These are phyloP conservation scores for Salix suchowensis DNA, from an alignment of 345 rosid species.

Conservation along the genomic window DNA sequence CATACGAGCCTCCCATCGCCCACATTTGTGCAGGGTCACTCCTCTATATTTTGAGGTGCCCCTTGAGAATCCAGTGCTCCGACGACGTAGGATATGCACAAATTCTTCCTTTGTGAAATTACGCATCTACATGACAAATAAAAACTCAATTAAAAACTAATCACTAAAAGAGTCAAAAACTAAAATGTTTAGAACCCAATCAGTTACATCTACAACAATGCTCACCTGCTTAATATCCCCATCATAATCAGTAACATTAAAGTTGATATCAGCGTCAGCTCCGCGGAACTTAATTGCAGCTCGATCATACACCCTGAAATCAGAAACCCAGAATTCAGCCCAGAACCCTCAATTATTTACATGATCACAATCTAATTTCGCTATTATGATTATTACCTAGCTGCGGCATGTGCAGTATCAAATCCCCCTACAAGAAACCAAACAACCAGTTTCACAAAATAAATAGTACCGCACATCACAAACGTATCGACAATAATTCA, in stretches of 20 bases:
- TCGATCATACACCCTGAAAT: conserved; percentile 73
- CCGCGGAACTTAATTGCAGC: conserved; percentile 86
- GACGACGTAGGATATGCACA: conserved; percentile 67
- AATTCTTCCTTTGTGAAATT: conserved; percentile 65
- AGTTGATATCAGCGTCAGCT: conserved; percentile 77
- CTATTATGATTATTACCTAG: conserved; percentile 46
- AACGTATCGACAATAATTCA: neutral
- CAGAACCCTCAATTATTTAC: neutral
- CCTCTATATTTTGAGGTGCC: conserved; percentile 74
- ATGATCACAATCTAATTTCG: neutral
- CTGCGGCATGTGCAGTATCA: conserved; percentile 85
- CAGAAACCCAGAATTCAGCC: neutral
- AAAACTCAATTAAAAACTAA: neutral
- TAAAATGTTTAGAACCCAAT: neutral
- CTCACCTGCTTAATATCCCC: conserved; percentile 68
- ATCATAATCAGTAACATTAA: conserved; percentile 49
- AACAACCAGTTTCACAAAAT: neutral
- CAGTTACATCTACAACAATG: neutral
- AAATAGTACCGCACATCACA: neutral
- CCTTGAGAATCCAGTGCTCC: conserved; percentile 67
- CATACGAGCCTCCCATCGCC: conserved; percentile 83
- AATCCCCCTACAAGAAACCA: conserved; percentile 59
- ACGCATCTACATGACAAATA: conserved; percentile 41
- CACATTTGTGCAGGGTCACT: conserved; percentile 70
- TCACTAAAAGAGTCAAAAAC: neutral